Evolutionary conservation across 495 filamentous ascomycete species (phyloP), one percentile per base, ranked within the genome.

Genomic region (Margaritispora aquatica): DNA sequence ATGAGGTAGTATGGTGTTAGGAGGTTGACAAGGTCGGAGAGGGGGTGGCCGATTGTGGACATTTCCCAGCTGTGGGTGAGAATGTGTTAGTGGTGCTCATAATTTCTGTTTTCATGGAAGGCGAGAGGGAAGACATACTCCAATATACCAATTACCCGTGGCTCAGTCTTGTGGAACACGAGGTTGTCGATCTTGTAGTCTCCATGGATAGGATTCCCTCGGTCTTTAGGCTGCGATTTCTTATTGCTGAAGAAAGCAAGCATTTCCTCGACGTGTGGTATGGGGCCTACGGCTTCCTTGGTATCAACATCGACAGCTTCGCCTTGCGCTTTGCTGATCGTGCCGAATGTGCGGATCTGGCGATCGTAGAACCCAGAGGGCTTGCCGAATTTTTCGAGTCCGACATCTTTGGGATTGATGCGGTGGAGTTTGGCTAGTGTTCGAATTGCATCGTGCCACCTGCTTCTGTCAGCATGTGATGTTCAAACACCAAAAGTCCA

Each of bases 131-230:
- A 34, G 1, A 75, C 84, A 73, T 68, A 87, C 80, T 98, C 94
- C 7, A 97, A 74, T 51, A 97, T 90, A 5, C 92, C 94, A 73
- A 97, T 92, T 11, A 97, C 92, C 49, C 85, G 72, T 13, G 94
- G 83, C 72, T 95, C 90, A 0, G 85, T 92, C 73, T 88, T 85
- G 72, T 96, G 90, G 70, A 93, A 98, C 47, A 98, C 88, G 58
- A 97, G 74, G 66, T 98, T 98, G 71, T 98, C 94, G 67, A 98
- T 93, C 74, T 98, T 98, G 76, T 93, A 98, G 66, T 98, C 94
- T 24, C 94, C 94, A 66, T 98, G 94, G 24, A 98, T 84, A 21
- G 96, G 77, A 1, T 85, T 86, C 22, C 82, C 84, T 44, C 88
- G 77, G 66, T 97, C 92, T 27, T 76, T 78, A 1, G 94, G 92